These are phyloP conservation scores for Pleurotus giganteus DNA, from an alignment of 768 basidiomycete genomes.

Conservation along the genomic window DNA sequence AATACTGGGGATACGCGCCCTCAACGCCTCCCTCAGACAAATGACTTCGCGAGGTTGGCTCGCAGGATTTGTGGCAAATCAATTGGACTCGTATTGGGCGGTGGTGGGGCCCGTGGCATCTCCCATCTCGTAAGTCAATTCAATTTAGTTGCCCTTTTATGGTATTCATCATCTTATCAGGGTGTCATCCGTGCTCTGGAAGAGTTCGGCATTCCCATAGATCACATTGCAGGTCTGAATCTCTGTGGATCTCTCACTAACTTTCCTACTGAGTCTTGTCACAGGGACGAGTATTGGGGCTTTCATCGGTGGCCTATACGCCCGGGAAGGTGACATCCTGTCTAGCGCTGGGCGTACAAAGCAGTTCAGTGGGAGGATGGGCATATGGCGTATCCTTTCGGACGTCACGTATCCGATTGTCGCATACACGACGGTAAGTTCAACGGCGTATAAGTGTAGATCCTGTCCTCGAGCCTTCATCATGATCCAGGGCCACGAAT, in stretches of 20 bases:
- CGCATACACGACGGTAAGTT: constrained; percentile 80
- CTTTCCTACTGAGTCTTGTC: constrained; percentile 10
- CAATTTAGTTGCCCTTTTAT: constrained; percentile 3
- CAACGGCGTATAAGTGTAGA: constrained; percentile 9
- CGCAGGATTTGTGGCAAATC: constrained; percentile 89
- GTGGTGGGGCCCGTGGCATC: constrained; percentile 89
- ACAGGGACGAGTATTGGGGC: constrained; percentile 87
- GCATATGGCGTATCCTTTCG: constrained; percentile 89
- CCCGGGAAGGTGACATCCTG: constrained; percentile 88
- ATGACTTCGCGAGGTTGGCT: constrained; percentile 91
- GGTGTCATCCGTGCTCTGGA: constrained; percentile 92
- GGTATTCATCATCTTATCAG: constrained; percentile 33
- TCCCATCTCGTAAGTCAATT: constrained; percentile 34
- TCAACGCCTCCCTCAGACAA: constrained; percentile 76
- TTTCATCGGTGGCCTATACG: constrained; percentile 92
- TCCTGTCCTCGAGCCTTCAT: background rate
- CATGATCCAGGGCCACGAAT: constrained; percentile 78
- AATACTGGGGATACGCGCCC: constrained; percentile 58
- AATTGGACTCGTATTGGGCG: constrained; percentile 92
- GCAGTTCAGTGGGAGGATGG: constrained; percentile 90
- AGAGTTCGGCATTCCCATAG: constrained; percentile 90
- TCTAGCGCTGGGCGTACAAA: constrained; percentile 84
- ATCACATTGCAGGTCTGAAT: constrained; percentile 76
- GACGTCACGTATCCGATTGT: constrained; percentile 93
- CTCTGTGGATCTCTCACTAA: background rate